Conservation (phyloP, 2,329 filamentous ascomycete species). For the Trichoderma brevicompactum region DNA sequence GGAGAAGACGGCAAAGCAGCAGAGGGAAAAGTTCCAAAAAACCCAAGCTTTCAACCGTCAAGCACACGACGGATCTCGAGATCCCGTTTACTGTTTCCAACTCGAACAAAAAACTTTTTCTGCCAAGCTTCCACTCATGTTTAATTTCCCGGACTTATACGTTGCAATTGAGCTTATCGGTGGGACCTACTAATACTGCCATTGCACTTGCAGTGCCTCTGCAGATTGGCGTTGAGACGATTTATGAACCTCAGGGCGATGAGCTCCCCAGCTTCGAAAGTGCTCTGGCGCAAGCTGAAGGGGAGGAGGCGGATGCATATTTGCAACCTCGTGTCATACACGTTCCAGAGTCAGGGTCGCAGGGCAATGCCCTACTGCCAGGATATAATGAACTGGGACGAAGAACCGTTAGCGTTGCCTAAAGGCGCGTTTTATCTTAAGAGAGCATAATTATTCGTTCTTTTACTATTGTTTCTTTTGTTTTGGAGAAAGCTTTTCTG, state of each 20-base stretch:
- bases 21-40: constrained; percentile 36
- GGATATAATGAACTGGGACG: constrained; percentile 45
- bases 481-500: background rate
- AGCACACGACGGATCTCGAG: constrained; percentile 49
- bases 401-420: constrained; percentile 30
- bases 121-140: constrained; percentile 64
- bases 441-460: background rate
- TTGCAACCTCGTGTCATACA: constrained; percentile 48
- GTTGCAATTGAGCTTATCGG: constrained; percentile 52
- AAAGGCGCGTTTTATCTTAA: background rate
- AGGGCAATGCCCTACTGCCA: constrained; percentile 44
- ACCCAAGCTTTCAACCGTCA: constrained; percentile 38
- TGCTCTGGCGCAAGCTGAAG: constrained; percentile 48
- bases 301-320: constrained; percentile 50
- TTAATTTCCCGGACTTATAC: constrained; percentile 61
- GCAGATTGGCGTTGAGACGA: constrained; percentile 54
- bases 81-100: constrained; percentile 55
- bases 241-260: constrained; percentile 39
- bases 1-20: constrained; percentile 29
- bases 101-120: constrained; percentile 54
- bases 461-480: background rate
- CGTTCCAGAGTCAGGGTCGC: constrained; percentile 41
- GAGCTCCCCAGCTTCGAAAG: constrained; percentile 57
- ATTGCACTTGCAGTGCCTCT: constrained; percentile 54
- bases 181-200: constrained; percentile 48